Evolutionary conservation across 257 asterid genomes (phyloP).

Genomic region (Jaltomata sinuosa): DNA sequence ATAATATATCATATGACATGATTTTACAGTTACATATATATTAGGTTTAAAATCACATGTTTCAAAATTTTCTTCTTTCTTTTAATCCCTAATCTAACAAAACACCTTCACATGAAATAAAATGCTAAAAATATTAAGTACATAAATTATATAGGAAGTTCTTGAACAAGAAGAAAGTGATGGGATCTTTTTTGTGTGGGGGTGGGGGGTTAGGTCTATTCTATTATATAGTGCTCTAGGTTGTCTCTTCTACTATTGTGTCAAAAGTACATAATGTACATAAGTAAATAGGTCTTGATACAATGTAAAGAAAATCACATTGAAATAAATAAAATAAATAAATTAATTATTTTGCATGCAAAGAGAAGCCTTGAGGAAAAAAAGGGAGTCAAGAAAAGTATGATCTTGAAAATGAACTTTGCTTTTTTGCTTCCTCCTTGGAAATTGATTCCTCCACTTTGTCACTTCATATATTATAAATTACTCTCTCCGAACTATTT

Average conservation of each 20-base stretch:
- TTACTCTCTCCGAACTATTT: too few relatives aligned
- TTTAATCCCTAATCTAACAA: neutral
- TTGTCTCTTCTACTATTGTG: neutral
- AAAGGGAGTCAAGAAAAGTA: constrained; percentile 8
- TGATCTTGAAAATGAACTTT: constrained; percentile 24
- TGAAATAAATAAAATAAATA: neutral
- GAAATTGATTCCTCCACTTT: neutral
- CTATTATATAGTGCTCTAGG: neutral
- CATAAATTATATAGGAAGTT: neutral
- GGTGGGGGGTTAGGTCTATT: neutral
- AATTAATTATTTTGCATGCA: neutral
- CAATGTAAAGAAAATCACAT: neutral
- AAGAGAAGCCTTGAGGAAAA: constrained; percentile 20
- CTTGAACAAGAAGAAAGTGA: neutral
- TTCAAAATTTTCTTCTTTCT: neutral
- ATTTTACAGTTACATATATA: too few relatives aligned
- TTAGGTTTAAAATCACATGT: neutral
- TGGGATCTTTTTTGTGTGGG: neutral
- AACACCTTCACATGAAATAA: neutral
- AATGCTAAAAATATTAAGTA: neutral
- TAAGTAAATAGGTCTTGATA: neutral
- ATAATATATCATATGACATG: too few relatives aligned
- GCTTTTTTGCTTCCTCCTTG: neutral
- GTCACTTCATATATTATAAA: neutral
- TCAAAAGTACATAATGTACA: neutral